A percentile compares a stretch with the other conserved stretches of the same genome.
These are phyloP conservation scores for Nyctanthes arbortristis DNA, from an alignment of 257 asterid species.

Conservation along the genomic window DNA sequence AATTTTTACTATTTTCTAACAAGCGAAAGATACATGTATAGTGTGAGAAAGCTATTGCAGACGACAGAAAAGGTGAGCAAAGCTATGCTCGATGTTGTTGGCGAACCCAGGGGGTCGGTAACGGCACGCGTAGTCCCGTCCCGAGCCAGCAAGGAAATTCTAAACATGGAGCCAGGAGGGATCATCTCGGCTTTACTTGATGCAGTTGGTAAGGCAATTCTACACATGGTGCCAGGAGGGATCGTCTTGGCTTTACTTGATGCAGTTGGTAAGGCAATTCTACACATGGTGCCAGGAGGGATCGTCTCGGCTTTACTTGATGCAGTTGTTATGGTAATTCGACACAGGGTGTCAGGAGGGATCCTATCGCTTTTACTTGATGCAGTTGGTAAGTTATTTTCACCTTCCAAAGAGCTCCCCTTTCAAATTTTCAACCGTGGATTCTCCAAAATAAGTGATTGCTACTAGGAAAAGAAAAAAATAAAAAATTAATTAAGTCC, in stretches of 20 bases:
- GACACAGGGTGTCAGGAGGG: too few species aligned
- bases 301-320: constrained; percentile 80
- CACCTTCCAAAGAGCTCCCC: background rate
- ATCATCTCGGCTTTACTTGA: constrained; percentile 80
- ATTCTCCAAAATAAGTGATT: too few species aligned
- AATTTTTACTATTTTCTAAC: too few species aligned
- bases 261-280: constrained; percentile 61
- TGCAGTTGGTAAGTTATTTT: constrained; percentile 61
- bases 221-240: too few species aligned
- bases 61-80: constrained; percentile 85
- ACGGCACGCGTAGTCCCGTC: constrained; percentile 62
- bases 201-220: too few species aligned
- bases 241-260: too few species aligned
- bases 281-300: constrained; percentile 73
- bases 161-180: constrained; percentile 73
- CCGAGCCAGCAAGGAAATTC: constrained; percentile 57
- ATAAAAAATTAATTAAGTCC: background rate
- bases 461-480: too few species aligned
- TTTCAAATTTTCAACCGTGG: too few species aligned
- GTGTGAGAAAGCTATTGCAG: constrained; percentile 67
- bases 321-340: too few species aligned
- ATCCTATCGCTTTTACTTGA: too few species aligned
- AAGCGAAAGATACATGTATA: constrained; percentile 3
- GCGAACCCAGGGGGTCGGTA: constrained; percentile 60
- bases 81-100: constrained; percentile 68